Base-by-base conservation (phyloP, 176 grass and related monocot genomes). In the Eleusine indica region DNA sequence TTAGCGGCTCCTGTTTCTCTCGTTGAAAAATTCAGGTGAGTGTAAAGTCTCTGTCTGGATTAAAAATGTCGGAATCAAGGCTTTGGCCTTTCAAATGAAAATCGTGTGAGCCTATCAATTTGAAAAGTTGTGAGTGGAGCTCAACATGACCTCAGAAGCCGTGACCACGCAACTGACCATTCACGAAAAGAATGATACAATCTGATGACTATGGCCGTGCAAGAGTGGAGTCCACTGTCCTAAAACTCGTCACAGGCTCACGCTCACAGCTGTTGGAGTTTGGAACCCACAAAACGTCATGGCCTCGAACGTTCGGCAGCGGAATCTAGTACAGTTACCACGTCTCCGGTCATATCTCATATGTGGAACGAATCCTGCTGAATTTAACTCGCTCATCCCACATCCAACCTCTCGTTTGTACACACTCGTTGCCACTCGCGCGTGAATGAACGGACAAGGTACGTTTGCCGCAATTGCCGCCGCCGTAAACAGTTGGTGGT, bases 381-480 rank as follows among this genome's bases (percentile, higher is more conserved):
- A 30, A 18, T 57, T 68, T 30, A 9, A 6, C 38, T 61, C 18
- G 2, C 65, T 16, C 47, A 1, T 35, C 32, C 32, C 32, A 35
- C 32, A 30, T 43, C 18, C 2, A 6, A 6, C 39, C 21, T 62
- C 75, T 51, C 9, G 75, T 79, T 49, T 52, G 65, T 78, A 71
- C 66, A 43, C 64, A 49, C 5, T 41, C 49, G 60, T 28, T 44
- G 14, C 14, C 73, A n/a, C 40, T 49, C 9, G 40, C 12, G 62
- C 0, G 1, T 18, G 46, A 17, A 43, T 9, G 77, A 30, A 47
- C 53, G 68, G 79, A 43, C 58, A 28, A 9, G 56, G 30, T 15
- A 44, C 60, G 70, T 44, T 9, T 65, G 73, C 66, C 42, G 79
- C 65, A 7, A 57, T 58, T 7, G 54, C 43, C 67, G 35, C 86